Conservation (phyloP, 371 early-diverging fungal genomes). For the Syncephalis fuscata region DNA sequence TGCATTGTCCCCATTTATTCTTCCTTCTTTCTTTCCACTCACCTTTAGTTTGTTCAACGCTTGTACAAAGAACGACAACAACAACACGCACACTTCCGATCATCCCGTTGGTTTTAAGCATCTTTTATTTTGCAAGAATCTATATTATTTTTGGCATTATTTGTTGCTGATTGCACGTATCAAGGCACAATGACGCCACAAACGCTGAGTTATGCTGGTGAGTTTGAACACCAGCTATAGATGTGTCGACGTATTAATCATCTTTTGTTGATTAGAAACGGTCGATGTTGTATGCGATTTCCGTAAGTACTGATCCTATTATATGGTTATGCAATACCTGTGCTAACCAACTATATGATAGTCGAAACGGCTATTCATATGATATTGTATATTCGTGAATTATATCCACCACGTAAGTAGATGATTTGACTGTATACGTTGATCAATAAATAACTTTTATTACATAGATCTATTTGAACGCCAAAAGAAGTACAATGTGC, state of each 20-base stretch:
- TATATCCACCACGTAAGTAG: constrained; percentile 26
- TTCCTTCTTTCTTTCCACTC: too few species aligned
- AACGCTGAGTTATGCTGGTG: too few species aligned
- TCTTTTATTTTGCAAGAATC: too few species aligned
- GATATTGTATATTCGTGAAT: constrained; percentile 24
- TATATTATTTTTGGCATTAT: too few species aligned
- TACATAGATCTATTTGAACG: constrained; percentile 17
- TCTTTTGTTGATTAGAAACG: constrained; percentile 2
- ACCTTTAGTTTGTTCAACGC: too few species aligned
- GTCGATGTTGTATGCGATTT: constrained; percentile 9
- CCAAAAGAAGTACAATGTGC: constrained; percentile 26
- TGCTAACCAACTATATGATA: constrained; percentile 2
- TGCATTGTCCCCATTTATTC: too few species aligned
- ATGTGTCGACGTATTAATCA: not conserved
- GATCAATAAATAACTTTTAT: not conserved
- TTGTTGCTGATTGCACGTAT: too few species aligned
- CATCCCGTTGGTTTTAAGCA: too few species aligned
- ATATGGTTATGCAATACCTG: not conserved
- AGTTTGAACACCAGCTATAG: too few species aligned
- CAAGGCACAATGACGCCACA: too few species aligned
- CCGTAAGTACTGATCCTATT: constrained; percentile 4
- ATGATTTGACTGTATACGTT: not conserved
- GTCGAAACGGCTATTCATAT: constrained; percentile 35
- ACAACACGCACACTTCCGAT: too few species aligned
- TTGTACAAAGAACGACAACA: too few species aligned